These are phyloP conservation scores for Phytophthora fragariaefolia DNA, from an alignment of 352 stramenopile species.

Conservation along the genomic window DNA sequence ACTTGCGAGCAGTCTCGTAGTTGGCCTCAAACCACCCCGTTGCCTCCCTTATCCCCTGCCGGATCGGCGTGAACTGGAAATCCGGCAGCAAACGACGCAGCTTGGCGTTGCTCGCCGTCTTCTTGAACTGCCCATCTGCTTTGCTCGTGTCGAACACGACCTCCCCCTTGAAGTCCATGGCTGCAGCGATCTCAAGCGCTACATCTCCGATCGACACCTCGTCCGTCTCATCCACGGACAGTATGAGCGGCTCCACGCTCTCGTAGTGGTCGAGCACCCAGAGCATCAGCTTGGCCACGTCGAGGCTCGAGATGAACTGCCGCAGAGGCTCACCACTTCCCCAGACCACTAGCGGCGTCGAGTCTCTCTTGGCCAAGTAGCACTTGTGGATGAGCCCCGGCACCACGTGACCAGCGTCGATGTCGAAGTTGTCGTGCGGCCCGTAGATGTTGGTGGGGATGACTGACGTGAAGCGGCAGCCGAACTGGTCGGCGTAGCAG, in stretches of 20 bases:
- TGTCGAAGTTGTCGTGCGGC: slow-evolving; percentile 98
- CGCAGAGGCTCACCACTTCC: slow-evolving; percentile 94
- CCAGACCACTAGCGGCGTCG: slow-evolving; percentile 94
- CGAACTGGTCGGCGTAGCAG: slow-evolving; percentile 97
- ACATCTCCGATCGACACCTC: slow-evolving; percentile 97
- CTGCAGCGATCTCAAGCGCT: slow-evolving; percentile 74
- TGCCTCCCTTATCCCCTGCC: slow-evolving; percentile 73
- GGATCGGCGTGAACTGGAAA: slow-evolving; percentile 96
- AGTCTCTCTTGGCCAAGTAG: slow-evolving; percentile 94
- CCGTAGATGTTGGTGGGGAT: slow-evolving; percentile 99
- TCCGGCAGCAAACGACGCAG: slow-evolving; percentile 86
- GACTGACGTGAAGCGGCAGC: slow-evolving; percentile 98
- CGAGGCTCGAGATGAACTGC: slow-evolving; percentile 98
- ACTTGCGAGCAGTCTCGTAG: slow-evolving; percentile 57
- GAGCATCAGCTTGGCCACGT: slow-evolving; percentile 96
- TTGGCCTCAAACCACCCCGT: slow-evolving; percentile 64
- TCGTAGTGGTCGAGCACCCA: slow-evolving; percentile 75
- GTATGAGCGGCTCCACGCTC: slow-evolving; percentile 95
- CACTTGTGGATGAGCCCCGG: slow-evolving; percentile 99
- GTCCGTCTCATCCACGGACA: slow-evolving; percentile 94
- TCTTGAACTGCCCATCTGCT: slow-evolving; percentile 99
- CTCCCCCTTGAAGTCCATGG: slow-evolving; percentile 85
- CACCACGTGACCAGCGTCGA: slow-evolving; percentile 97
- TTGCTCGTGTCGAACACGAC: slow-evolving; percentile 94
- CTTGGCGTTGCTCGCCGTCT: slow-evolving; percentile 98